Percentiles rank a stretch among this genome's conserved stretches.
phyloP scores from a whole-genome alignment of 75 land plant species.

The Cryptomeria japonica region DNA sequence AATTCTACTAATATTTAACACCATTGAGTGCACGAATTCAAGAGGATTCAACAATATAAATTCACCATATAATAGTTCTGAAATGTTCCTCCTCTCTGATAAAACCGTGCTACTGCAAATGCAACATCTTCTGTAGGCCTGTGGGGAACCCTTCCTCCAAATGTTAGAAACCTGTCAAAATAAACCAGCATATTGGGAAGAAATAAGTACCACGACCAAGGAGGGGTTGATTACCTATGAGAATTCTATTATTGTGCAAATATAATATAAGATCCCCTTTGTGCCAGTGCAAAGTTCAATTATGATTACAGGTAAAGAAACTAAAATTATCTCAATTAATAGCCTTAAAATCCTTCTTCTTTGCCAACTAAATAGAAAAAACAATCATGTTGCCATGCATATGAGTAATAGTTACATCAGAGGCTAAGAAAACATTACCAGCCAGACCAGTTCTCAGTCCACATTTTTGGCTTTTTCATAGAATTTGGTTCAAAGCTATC shows the following conservation, averaged over 20 bases:
- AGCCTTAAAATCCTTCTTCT: not conserved
- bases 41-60: not conserved
- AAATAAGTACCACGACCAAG: not conserved
- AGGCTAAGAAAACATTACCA: slow-evolving; percentile 42
- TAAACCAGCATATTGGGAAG: not conserved
- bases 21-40: not conserved
- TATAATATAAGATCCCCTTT: not conserved
- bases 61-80: slow-evolving; percentile 97
- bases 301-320: not conserved
- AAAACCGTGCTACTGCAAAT: slow-evolving; percentile 98
- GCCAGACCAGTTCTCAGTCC: slow-evolving; percentile 95
- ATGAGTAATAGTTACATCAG: not conserved
- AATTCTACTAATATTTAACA: not conserved
- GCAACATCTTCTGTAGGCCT: slow-evolving; percentile 96
- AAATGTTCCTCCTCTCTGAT: slow-evolving; percentile 89
- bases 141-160: slow-evolving; percentile 72
- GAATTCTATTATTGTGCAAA: not conserved
- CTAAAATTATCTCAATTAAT: not conserved
- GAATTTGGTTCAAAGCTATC: slow-evolving; percentile 55
- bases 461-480: slow-evolving; percentile 63
- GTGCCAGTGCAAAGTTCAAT: not conserved
- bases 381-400: not conserved
- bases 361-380: not conserved
- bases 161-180: slow-evolving; percentile 64
- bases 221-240: not conserved